Conservation (phyloP, 139 green algal species). For the Spirogloea muscicola region DNA sequence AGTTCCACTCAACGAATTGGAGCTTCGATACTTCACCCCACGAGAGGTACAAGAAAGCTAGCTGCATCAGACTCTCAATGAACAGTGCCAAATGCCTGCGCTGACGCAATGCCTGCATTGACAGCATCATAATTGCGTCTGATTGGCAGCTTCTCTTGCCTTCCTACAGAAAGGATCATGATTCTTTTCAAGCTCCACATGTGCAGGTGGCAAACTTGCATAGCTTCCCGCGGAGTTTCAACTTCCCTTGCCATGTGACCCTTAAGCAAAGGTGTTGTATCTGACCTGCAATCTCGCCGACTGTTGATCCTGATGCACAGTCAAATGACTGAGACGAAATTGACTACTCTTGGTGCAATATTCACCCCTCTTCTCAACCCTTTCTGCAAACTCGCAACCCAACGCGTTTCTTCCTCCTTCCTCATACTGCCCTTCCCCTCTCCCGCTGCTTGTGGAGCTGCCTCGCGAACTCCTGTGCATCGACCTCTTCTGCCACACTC, state of each 20-base stretch:
- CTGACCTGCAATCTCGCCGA: too few relatives aligned
- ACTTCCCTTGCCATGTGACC: slow-evolving; percentile 53
- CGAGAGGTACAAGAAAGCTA: slow-evolving; percentile 44
- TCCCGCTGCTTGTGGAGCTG: background rate
- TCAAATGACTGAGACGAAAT: background rate
- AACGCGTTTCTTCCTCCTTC: background rate
- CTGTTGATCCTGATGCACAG: background rate
- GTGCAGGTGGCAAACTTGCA: slow-evolving; percentile 62
- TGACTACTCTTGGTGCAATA: background rate
- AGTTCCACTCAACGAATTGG: slow-evolving; percentile 39
- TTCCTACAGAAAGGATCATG: background rate
- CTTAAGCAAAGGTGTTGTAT: slow-evolving; percentile 35
- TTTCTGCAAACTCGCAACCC: background rate
- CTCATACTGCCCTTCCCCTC: background rate
- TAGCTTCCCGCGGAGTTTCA: slow-evolving; percentile 59
- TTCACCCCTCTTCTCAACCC: background rate
- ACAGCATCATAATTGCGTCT: background rate
- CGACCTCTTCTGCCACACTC: background rate
- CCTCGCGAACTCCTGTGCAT: background rate
- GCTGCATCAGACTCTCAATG: background rate
- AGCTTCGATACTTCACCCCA: slow-evolving; percentile 65
- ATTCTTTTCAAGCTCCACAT: background rate
- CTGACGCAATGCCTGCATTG: background rate
- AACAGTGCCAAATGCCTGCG: background rate
- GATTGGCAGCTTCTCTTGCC: background rate